A percentile compares a stretch with the other conserved stretches of the same genome.
Conservation (phyloP, 2,329 filamentous ascomycete genomes). For the Diplocarpon rosae region DNA sequence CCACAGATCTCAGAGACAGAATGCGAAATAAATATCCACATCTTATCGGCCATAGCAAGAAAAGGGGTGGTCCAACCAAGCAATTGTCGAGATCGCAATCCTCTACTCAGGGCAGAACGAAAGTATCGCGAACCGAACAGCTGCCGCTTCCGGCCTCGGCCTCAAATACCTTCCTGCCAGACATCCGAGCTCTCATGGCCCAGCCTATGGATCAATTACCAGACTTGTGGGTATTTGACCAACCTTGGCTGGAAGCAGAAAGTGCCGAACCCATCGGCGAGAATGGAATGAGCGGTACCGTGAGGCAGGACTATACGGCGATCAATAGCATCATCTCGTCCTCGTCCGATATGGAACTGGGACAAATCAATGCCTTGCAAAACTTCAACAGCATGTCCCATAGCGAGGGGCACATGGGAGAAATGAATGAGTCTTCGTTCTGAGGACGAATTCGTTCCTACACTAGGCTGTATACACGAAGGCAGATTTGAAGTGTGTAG, state of each 20-base stretch:
- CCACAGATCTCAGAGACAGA: conserved; percentile 52
- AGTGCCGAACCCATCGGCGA: not conserved
- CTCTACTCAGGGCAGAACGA: not conserved
- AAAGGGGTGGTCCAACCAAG: conserved; percentile 1
- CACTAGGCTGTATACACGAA: too few relatives aligned
- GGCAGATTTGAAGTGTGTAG: too few relatives aligned
- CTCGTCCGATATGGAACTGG: conserved; percentile 8
- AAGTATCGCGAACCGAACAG: not conserved
- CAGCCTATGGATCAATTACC: too few relatives aligned
- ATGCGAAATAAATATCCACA: conserved; percentile 37
- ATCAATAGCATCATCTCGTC: conserved; percentile 21
- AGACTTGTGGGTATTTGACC: too few relatives aligned
- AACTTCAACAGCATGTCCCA: conserved; percentile 20
- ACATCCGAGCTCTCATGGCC: not conserved
- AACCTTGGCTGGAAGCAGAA: not conserved
- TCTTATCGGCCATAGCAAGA: conserved; percentile 6
- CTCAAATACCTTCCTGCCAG: not conserved
- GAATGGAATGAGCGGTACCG: conserved; percentile 14
- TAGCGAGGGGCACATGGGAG: conserved; percentile 15
- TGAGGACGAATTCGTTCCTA: not conserved
- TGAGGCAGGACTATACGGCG: conserved; percentile 22
- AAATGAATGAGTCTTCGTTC: conserved; percentile 6
- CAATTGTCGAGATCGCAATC: not conserved
- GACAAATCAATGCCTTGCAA: conserved; percentile 12
- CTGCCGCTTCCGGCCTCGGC: not conserved